Evolutionary conservation across 208 protist genomes (phyloP), one percentile per base, ranked within the genome.

Genomic region (Borovskyia barvae): DNA sequence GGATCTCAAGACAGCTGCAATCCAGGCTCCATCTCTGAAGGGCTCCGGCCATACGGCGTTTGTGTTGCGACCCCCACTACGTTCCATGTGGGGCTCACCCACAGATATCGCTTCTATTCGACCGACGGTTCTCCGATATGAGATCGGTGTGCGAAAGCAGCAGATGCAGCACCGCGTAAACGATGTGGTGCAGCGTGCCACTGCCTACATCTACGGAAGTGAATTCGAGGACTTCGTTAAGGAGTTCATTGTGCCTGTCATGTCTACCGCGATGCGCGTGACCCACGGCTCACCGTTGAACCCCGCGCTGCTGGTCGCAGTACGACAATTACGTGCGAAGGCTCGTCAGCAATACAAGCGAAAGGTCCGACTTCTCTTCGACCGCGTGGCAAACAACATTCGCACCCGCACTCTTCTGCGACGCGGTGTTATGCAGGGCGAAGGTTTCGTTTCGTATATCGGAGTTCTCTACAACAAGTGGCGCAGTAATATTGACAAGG

Each of bases 381-480:
- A 55, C 17, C 77, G 77, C 15, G 77, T 88, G 6, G 68, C 68
- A 1, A 85, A 54, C 35, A 79, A 75, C 60, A 75, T 88, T 30
- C 77, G 77, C 53, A 78, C 77, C 6, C 63, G 77, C 8, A 37
- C 46, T 3, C 52, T 88, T 20, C 28, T 85, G 30, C 58, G 55
- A 2, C 46, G 53, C 26, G 41, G 41, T 17, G 74, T 82, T 5
- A 72, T 66, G 20, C 55, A 70, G 0, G 81, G 81, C 40, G 69
- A 63, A 26, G 75, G 74, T 12, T 88, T 88, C 47, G 57, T 57
- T 6, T 64, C 67, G 14, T 88, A 80, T 37, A 62, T 88, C 0
- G 61, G 58, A 7, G 30, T 88, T 2, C 48, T 88, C 3, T 85
- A 88, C 72, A 60, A 61, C 35, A 77, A 65, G 33, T 88, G 81